Evolutionary conservation across 768 basidiomycete species (phyloP).

Genomic region (Naganishia randhawae): DNA sequence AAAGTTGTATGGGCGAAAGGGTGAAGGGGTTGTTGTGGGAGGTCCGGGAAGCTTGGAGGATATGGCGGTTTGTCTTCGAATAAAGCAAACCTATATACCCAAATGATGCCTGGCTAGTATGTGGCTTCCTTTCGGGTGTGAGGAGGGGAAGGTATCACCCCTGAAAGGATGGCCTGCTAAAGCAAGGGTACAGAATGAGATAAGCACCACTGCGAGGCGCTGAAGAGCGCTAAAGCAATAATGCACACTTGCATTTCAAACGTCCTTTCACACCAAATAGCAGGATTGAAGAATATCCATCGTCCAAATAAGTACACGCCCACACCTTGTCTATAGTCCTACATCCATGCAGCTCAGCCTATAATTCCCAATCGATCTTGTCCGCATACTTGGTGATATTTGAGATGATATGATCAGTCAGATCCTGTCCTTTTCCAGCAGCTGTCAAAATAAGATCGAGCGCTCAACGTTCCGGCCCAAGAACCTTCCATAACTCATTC

Average conservation of each 20-base stretch:
- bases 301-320: no score
- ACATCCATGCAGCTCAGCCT: not conserved
- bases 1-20: not conserved
- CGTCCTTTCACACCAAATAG: no score
- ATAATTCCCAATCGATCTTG: conserved; percentile 70
- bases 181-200: no score
- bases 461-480: not conserved
- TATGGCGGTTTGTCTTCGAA: not conserved
- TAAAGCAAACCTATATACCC: not conserved
- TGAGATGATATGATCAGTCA: conserved; percentile 65
- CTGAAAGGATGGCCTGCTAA: not conserved
- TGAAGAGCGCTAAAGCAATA: not conserved
- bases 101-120: not conserved
- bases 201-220: not conserved
- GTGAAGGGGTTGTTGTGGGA: not conserved
- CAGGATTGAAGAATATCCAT: no score
- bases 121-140: not conserved
- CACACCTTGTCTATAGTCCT: not conserved
- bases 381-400: conserved; percentile 70
- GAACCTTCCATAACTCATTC: not conserved
- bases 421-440: conserved; percentile 67
- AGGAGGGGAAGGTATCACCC: not conserved
- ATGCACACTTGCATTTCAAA: not conserved
- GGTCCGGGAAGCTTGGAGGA: not conserved
- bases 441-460: conserved; percentile 39